Evolutionary conservation across 2,329 filamentous ascomycete species (phyloP), one percentile per base, ranked within the genome.

Genomic region (Nectriaceae sp.): DNA sequence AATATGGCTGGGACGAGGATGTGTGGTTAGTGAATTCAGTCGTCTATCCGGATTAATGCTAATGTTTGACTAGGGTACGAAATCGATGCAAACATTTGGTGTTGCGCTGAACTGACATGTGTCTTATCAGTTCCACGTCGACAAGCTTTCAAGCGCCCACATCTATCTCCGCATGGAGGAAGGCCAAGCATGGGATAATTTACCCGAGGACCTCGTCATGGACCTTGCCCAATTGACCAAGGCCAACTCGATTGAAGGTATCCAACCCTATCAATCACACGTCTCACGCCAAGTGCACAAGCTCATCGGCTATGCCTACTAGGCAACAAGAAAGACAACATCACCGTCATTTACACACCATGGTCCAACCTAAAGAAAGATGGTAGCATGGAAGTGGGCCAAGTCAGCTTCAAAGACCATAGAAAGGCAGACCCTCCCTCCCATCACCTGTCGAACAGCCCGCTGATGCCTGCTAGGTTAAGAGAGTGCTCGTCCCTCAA

Each of bases 291-390:
- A 36, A 15, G 8, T n/a, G 16, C 39, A 50, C 11, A n/a, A 47
- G 11, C 1, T 11, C 1, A 5, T 22, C n/a, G 39, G 2, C 20
- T 20, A n/a, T n/a, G n/a, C n/a, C n/a, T n/a, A n/a, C 5, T 50
- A 92, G 89, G 94, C 55, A 99, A 99, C 77, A 99, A 99, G 73
- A 97, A 97, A 71, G 93, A 97, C 70, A 97, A 97, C 71, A 78
- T 99, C 63, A 96, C 91, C 15, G 71, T 99, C 65, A 95, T 99
- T 65, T 99, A 99, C 75, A 99, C 94, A 4, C 94, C 94, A 5
- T 97, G 94, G 91, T 88, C 89, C 38, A 99, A 99, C 69, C 80
- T 99, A 26, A 88, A 90, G 68, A 99, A 99, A 68, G 90, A 95
- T 65, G 93, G 92, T 22, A 90, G 87, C 68, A 99, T 99, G 94